phyloP scores from a whole-genome alignment of 306 rosid species.

The Psophocarpus tetragonolobus region DNA sequence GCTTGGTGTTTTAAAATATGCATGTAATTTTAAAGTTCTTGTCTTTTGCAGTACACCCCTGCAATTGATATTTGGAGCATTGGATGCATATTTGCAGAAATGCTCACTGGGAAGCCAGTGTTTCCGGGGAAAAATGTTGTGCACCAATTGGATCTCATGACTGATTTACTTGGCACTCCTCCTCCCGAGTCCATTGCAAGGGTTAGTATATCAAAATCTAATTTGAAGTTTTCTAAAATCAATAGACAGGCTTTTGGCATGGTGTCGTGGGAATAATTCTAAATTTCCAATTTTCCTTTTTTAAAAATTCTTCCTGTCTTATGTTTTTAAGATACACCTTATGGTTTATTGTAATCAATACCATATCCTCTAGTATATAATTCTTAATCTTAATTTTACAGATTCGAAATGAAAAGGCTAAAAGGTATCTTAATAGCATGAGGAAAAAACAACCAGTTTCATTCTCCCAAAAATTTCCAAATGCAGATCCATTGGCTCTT shows the following conservation, averaged over 20 bases:
- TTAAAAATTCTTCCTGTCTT: neutral
- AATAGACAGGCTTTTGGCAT: constrained; percentile 14
- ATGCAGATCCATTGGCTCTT: constrained; percentile 83
- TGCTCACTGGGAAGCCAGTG: constrained; percentile 84
- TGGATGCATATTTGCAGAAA: constrained; percentile 99
- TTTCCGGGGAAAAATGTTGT: constrained; percentile 99
- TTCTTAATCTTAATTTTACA: constrained; percentile 41
- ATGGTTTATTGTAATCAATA: neutral
- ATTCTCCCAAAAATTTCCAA: constrained; percentile 78
- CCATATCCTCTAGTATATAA: constrained; percentile 24
- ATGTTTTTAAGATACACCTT: constrained; percentile 16
- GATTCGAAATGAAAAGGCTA: constrained; percentile 99
- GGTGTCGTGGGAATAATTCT: constrained; percentile 10
- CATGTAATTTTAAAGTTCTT: constrained; percentile 7
- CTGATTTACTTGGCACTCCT: constrained; percentile 97
- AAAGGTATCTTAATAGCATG: constrained; percentile 89
- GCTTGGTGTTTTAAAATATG: constrained; percentile 18
- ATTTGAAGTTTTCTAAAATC: constrained; percentile 31
- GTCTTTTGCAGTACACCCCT: constrained; percentile 85
- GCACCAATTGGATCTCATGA: constrained; percentile 97
- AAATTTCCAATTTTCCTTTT: constrained; percentile 2
- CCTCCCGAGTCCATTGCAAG: constrained; percentile 80
- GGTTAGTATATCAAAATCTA: constrained; percentile 58
- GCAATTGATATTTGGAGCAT: constrained; percentile 98
- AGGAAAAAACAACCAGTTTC: constrained; percentile 84